Conservation (phyloP, 805 yeast genomes). For the Suhomyces vadensis region DNA sequence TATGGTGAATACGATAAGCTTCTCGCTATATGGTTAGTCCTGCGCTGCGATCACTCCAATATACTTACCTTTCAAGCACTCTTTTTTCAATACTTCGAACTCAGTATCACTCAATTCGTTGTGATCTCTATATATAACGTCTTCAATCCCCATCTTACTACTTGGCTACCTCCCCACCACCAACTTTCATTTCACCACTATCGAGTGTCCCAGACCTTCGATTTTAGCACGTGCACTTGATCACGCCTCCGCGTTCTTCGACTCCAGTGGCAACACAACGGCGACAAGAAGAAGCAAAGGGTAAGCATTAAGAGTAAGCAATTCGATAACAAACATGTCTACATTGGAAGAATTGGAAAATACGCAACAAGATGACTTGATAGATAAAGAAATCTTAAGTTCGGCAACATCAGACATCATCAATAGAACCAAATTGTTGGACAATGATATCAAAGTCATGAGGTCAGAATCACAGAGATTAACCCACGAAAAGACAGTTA, state of each 20-base stretch:
- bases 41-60: not conserved
- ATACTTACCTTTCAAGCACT: conserved; percentile 29
- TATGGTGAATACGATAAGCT: conserved; percentile 66
- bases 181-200: no score
- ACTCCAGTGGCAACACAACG: conserved; percentile 5
- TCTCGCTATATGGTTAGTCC: conserved; percentile 42
- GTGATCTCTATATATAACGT: conserved; percentile 11
- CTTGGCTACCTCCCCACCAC: no score
- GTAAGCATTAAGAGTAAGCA: not conserved
- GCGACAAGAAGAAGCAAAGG: conserved; percentile 2
- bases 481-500: conserved; percentile 87
- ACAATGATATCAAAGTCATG: conserved; percentile 94
- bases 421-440: conserved; percentile 84
- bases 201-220: no score
- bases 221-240: no score
- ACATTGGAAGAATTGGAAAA: conserved; percentile 80
- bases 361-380: conserved; percentile 50
- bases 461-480: conserved; percentile 87
- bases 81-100: conserved; percentile 25
- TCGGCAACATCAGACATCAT: conserved; percentile 80
- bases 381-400: conserved; percentile 79
- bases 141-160: conserved; percentile 3
- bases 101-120: conserved; percentile 21
- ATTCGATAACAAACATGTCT: conserved; percentile 51
- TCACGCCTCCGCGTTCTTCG: conserved; percentile 3